Conservation (phyloP, 1,284 basidiomycete species). For the Cryptococcus jaspeensis region DNA sequence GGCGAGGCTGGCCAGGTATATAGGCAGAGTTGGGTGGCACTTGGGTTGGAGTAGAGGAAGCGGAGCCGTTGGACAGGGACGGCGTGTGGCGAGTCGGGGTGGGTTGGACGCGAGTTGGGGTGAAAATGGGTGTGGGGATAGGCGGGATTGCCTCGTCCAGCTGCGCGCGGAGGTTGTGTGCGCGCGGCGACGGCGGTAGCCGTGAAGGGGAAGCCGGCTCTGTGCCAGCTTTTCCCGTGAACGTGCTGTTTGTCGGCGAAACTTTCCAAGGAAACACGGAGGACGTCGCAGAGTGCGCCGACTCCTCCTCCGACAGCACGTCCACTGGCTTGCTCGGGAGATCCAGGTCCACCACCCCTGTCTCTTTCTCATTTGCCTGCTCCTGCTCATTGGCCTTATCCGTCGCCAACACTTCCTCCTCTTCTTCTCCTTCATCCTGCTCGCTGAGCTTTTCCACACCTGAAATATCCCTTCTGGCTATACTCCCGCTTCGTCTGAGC, state of each 20-base stretch:
- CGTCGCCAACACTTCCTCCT: conserved; percentile 32
- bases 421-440: conserved; percentile 8
- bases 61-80: conserved; percentile 21
- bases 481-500: conserved; percentile 14
- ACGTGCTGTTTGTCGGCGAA: conserved; percentile 28
- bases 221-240: conserved; percentile 10
- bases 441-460: neutral
- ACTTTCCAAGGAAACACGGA: conserved; percentile 32
- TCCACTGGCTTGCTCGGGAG: conserved; percentile 9
- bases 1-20: conserved; percentile 45
- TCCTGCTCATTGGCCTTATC: conserved; percentile 1
- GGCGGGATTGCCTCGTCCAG: conserved; percentile 15
- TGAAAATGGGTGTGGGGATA: conserved; percentile 30
- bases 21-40: conserved; percentile 27
- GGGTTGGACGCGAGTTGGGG: conserved; percentile 36
- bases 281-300: conserved; percentile 18
- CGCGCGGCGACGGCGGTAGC: conserved; percentile 34
- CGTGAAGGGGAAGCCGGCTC: conserved; percentile 19
- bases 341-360: neutral
- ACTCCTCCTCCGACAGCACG: conserved; percentile 16
- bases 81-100: conserved; percentile 28
- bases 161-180: conserved; percentile 29
- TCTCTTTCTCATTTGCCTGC: neutral
- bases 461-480: conserved; percentile 1
- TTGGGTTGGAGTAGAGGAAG: conserved; percentile 12